Evolutionary conservation across 208 protist genomes (phyloP), one percentile per base, ranked within the genome.

Genomic region (Phytomonas sp.): DNA sequence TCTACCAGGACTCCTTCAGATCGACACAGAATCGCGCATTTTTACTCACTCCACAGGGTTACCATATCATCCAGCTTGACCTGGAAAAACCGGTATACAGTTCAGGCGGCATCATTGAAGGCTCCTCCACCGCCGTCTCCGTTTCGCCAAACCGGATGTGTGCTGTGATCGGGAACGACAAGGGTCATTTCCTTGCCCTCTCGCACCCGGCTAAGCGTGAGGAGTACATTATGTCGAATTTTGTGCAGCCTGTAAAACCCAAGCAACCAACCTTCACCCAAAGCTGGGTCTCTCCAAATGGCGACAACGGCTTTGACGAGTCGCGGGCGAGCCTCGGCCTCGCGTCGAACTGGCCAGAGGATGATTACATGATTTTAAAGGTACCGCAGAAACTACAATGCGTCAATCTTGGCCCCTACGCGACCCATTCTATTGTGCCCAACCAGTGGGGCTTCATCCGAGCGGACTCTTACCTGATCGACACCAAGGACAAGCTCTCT

Each of bases 291-390:
- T 83, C 89, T 74, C 77, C 77, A 30, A 86, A 83, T 68, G 84
- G 85, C 67, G 82, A 77, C 32, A 79, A 80, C n/a, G 87, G 83
- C 73, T 96, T 93, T 74, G 91, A 94, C 62, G 60, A 62, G 60
- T 30, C 60, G 15, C 29, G 29, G 15, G 60, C 60, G 17, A 33
- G 60, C 8, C 29, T 30, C 13, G 31, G 60, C 26, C 76, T 96
- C 29, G 84, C 87, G 33, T 96, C 91, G 13, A 87, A 76, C 77
- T 96, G 91, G 91, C 91, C 91, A 30, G 83, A 87, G 56, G 78
- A 83, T 26, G 72, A 96, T 68, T 96, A 96, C 74, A 96, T 96
- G 88, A 92, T 96, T 68, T 78, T 94, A 17, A 79, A 81, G n/a
- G 87, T 91, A 11, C 76, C 87, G 11, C 83, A 85, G 68, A 89